Base-by-base conservation (phyloP, 768 basidiomycete genomes). In the Boletus vinaceobasis region DNA sequence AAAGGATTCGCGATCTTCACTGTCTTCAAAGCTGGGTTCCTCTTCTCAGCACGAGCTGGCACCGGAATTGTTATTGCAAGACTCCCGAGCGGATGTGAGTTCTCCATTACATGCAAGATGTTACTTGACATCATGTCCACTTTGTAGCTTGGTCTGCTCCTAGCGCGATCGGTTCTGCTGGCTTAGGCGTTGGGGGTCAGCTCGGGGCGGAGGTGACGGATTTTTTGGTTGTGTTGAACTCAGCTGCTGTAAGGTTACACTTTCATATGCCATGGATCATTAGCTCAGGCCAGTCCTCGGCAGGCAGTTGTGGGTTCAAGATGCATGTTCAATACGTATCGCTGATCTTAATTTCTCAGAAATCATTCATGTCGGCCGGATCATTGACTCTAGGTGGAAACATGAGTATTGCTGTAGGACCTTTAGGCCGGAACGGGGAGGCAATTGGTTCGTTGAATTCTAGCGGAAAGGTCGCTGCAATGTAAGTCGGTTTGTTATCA, bases 301-400 rank as follows among this genome's bases (percentile, higher is more conserved):
- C 51, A 89, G 84, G 83, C 84, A 40, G 81, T 88, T 52, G 86
- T 88, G 68, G 73, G 86, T 65, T 39, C 35, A 38, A 52, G 31
- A 1, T 5, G 29, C 43, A 38, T 33, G 21, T 52, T 21, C n/a
- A 33, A 50, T 48, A 43, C 7, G 9, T n/a, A 17, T 27, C 7
- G 7, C 26, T 58, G 33, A 56, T 40, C 8, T 50, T 31, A 50
- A 6, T 61, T 71, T 5, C 65, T 73, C 14, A 89, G 83, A 80
- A 75, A 71, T 86, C 88, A 1, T 98, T 99, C 74, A 98, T 98
- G 96, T 80, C 93, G 13, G 88, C 93, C 15, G 96, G 97, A 8
- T 90, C 87, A 7, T 68, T 99, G 55, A 93, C 90, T 3, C 75
- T 97, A 3, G 95, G 95, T 19, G 94, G 94, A 14, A 96, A 94